Evolutionary conservation across 208 protist genomes (phyloP), one percentile per base, ranked within the genome.

Genomic region (Trypanosoma vivax): DNA sequence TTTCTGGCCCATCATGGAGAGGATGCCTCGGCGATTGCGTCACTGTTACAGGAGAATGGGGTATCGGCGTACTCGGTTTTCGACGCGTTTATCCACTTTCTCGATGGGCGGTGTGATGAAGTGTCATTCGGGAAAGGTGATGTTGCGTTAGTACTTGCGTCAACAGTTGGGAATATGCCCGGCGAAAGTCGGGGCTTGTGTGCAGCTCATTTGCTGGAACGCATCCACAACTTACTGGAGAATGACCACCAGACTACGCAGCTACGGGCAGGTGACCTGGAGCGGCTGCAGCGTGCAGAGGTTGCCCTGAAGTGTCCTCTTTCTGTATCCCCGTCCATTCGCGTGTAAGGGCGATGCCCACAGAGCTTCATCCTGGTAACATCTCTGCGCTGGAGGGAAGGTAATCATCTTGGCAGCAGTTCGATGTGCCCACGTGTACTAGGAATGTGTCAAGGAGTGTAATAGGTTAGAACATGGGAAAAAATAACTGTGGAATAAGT

Each of bases 171-270:
- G 28, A 49, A 65, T n/a, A 60, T 85, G 2, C 38, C 50, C 9
- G 50, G 50, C 18, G 60, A 68, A 23, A 66, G 70, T 34, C 79
- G 65, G 27, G 50, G 64, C 10, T 58, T 83, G 35, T 81, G 71
- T 34, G 68, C 55, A 3, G 55, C 76, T 3, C 73, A 88, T 48
- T 52, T 91, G 29, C 65, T 85, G 29, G 76, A 91, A 60, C 74
- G 77, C 54, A 81, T 83, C 47, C 73, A 69, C 9, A 64, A 69
- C 18, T 23, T 85, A 37, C 50, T 88, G 14, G 73, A 60, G 7
- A 69, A 67, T 11, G 76, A 88, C 11, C 40, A 58, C 23, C 70
- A 49, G 10, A 46, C 53, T n/a, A 37, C 65, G 13, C 14, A 50
- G 14, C 39, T 84, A 37, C 65, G 62, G 4, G 58, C 67, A 5